Conservation (phyloP, 805 yeast genomes). For the Jamesozyma piceae region DNA sequence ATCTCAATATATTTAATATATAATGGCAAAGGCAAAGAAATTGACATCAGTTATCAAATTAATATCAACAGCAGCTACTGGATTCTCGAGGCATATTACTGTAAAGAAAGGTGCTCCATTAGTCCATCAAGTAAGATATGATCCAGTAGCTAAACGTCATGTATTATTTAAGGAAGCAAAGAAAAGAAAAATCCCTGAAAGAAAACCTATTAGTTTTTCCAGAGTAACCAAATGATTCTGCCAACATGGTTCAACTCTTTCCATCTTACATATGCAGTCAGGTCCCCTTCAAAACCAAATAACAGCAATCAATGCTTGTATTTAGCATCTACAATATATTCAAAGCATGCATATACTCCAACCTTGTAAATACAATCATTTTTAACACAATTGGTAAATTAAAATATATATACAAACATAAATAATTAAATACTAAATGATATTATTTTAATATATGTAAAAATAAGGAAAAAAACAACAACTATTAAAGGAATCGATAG, state of each 20-base stretch:
- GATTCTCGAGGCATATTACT: constrained; percentile 69
- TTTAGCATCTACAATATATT: background rate
- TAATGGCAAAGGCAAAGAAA: background rate
- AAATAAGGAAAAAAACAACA: background rate
- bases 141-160: constrained; percentile 81
- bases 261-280: too few species aligned
- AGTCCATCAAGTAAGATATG: constrained; percentile 76
- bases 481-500: background rate
- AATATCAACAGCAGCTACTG: constrained; percentile 84
- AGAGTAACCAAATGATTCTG: constrained; percentile 21
- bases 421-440: background rate
- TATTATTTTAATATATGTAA: background rate
- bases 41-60: constrained; percentile 58
- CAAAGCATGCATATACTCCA: background rate
- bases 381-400: background rate
- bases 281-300: too few species aligned
- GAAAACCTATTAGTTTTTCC: constrained; percentile 40
- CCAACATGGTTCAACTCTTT: too few species aligned
- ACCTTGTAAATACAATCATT: background rate
- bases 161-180: constrained; percentile 83
- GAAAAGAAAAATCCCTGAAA: constrained; percentile 67
- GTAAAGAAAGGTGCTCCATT: constrained; percentile 75
- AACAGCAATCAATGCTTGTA: too few species aligned
- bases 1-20: background rate
- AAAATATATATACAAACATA: constrained; percentile 1